Conservation (phyloP, 176 grass and related monocot genomes). For the Musa beccarii region DNA sequence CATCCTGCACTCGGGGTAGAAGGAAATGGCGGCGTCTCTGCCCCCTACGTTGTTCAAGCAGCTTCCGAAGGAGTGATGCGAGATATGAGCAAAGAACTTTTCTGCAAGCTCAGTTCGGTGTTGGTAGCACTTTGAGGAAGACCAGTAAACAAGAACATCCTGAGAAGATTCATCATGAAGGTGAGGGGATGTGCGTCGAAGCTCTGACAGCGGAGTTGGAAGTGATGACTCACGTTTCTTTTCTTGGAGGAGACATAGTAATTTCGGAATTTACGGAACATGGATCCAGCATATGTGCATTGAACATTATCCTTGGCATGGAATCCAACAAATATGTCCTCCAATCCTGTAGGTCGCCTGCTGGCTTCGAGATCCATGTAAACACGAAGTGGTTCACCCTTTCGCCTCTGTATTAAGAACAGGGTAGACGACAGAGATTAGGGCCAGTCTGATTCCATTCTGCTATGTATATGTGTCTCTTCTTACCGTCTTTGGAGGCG, state of each 20-base stretch:
- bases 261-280: conserved; percentile 63
- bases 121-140: conserved; percentile 80
- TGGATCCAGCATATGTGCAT: conserved; percentile 85
- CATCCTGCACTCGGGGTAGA: conserved; percentile 63
- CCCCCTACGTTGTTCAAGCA: conserved; percentile 89
- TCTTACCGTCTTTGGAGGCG: conserved; percentile 56
- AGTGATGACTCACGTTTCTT: conserved; percentile 47
- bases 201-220: too few relatives aligned
- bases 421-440: conserved; percentile 1
- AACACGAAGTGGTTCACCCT: conserved; percentile 71
- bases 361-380: conserved; percentile 78
- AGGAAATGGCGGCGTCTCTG: conserved; percentile 50
- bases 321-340: conserved; percentile 90
- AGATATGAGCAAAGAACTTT: conserved; percentile 49
- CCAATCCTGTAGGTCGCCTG: conserved; percentile 61
- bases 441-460: not conserved
- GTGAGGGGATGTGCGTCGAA: too few relatives aligned
- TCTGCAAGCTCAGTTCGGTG: conserved; percentile 55
- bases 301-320: conserved; percentile 83
- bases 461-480: not conserved
- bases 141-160: conserved; percentile 90
- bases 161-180: conserved; percentile 11
- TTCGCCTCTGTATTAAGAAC: conserved; percentile 38
- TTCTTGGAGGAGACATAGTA: conserved; percentile 63
- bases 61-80: conserved; percentile 79